Base-by-base conservation (phyloP, 306 rosid genomes). In the Gleditsia sinensis region DNA sequence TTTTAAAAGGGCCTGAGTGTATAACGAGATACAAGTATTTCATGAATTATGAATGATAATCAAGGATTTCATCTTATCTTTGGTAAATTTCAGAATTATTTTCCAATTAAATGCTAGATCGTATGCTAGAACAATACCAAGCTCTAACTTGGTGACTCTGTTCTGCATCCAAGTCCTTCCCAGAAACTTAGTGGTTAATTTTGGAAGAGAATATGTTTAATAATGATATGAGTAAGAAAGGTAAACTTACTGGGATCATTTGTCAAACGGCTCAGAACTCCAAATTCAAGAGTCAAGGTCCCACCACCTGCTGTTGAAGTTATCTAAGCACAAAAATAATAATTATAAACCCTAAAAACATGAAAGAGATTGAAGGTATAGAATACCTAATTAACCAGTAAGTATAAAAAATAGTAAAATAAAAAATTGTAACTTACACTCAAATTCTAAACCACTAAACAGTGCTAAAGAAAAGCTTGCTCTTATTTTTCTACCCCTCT, bases 281-380 rank as follows among this genome's bases (percentile, higher is more conserved):
- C 98, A 81, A 94, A 94, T 79, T 94, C 98, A 86, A 94, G 89
- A 76, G 96, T 94, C 82, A 94, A 83, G 74, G 98, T 94, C 68
- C 98, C 98, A 61, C 98, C 98, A 77, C 98, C 97, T n/a, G 98
- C 98, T 42, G 98, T 94, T 74, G 98, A 94, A 58, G 98, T 94
- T 81, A 94, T 88, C 98, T 94, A 86, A 50, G 71, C 73, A 82
- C 67, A 17, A 72, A 72, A 69, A 25, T 48, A 51, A 55, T 37
- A 74, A 80, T 3, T 72, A 62, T 78, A 62, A 70, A 50, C 72
- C 40, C 72, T 17, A 12, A 23, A 78, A 39, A 61, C 53, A 66
- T 30, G 32, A 58, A 23, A 81, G 19, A 28, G 24, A 77, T 25
- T 58, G 23, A 78, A 50, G 32, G 48, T 34, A 72, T 16, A 67